Percentiles rank a stretch among this genome's conserved stretches.
These are phyloP conservation scores for Trapa bicornis DNA, from an alignment of 345 rosid genomes.

Conservation along the genomic window DNA sequence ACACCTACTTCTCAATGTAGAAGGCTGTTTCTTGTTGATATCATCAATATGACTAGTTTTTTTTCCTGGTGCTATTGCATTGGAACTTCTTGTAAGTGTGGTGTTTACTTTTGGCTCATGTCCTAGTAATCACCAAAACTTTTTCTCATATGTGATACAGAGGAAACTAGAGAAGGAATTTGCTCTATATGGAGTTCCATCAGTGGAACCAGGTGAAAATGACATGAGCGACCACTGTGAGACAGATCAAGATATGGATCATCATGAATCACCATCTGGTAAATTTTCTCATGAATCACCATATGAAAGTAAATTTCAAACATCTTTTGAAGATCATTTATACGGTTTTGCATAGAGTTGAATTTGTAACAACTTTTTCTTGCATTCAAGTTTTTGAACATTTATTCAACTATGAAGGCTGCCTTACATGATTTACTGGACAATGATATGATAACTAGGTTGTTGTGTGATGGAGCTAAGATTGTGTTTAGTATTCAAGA, in stretches of 20 bases:
- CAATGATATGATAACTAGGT: neutral
- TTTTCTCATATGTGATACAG: slow-evolving; percentile 20
- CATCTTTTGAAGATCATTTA: neutral
- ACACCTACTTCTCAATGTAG: neutral
- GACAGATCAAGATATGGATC: slow-evolving; percentile 29
- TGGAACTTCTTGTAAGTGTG: neutral
- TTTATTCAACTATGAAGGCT: too few species aligned
- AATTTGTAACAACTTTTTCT: neutral
- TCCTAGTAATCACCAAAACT: neutral
- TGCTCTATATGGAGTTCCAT: slow-evolving; percentile 29
- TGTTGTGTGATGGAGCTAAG: neutral
- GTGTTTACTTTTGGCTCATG: neutral
- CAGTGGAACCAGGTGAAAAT: slow-evolving; percentile 20
- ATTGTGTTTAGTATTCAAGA: too few species aligned
- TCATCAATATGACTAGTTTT: neutral
- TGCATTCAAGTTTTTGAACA: neutral
- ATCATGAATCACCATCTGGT: slow-evolving; percentile 7
- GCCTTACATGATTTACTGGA: neutral
- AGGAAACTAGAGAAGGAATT: slow-evolving; percentile 61
- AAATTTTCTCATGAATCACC: neutral
- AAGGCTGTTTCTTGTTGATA: neutral
- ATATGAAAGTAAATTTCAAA: too few species aligned
- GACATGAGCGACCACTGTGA: slow-evolving; percentile 14
- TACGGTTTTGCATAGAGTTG: neutral
- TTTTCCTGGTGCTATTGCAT: neutral